A percentile compares a stretch with the other conserved stretches of the same genome.
phyloP scores from a whole-genome alignment of 352 stramenopile species.

The Globisporangium carolinianum region DNA sequence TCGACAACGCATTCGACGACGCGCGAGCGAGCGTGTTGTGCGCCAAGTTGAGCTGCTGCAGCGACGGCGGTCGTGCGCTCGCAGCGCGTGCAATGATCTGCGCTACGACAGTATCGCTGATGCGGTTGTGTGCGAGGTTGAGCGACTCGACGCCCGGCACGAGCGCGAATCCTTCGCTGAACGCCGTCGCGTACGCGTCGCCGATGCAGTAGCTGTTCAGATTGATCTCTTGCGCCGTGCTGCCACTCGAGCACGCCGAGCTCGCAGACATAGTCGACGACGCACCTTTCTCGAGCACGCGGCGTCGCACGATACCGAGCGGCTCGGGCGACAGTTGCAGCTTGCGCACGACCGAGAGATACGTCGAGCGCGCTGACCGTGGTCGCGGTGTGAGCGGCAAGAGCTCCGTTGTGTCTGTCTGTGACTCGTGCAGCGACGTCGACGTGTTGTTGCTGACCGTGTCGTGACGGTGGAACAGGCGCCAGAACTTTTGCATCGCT shows the following conservation, averaged over 20 bases:
- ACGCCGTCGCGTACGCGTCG: constrained; percentile 45
- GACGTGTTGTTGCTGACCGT: constrained; percentile 43
- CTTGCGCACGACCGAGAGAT: constrained; percentile 48
- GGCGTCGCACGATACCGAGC: constrained; percentile 53
- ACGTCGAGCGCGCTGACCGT: constrained; percentile 50
- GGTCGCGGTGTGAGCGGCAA: constrained; percentile 21
- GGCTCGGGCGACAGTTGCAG: constrained; percentile 57
- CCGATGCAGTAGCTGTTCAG: constrained; percentile 67
- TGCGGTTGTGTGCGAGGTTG: constrained; percentile 70
- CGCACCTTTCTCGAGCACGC: constrained; percentile 35
- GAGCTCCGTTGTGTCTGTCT: not conserved
- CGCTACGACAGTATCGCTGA: constrained; percentile 48
- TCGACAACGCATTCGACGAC: constrained; percentile 31
- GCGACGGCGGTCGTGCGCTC: constrained; percentile 13
- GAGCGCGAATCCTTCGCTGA: constrained; percentile 53
- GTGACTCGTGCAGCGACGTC: not conserved
- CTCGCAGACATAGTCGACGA: constrained; percentile 26
- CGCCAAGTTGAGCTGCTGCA: constrained; percentile 58
- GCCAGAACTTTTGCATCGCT: constrained; percentile 59
- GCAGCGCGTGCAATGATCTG: constrained; percentile 37
- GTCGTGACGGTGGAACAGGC: constrained; percentile 66
- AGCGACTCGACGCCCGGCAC: constrained; percentile 57
- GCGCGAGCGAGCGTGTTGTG: constrained; percentile 43
- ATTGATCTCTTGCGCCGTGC: constrained; percentile 53
- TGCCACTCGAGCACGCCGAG: constrained; percentile 26